Evolutionary conservation across 345 rosid species (phyloP), one percentile per base, ranked within the genome.

Genomic region (Dipteronia dyeriana): DNA sequence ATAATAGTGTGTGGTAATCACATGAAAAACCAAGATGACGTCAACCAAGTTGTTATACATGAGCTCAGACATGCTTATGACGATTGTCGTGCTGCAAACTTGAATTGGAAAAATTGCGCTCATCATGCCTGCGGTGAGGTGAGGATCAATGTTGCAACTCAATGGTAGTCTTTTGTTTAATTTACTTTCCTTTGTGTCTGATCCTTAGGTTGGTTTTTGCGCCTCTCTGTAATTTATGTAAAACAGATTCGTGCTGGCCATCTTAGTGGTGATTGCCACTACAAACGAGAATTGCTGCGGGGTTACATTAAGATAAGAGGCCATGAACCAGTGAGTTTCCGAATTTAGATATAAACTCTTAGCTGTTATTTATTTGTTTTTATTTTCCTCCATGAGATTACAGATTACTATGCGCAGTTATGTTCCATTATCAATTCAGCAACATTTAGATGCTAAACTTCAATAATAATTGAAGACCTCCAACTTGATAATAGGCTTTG

Each of bases 71-170:
- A 94, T 80, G 98, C 98, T 45, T 94, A 90, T 68, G 98, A 94
- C 71, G 91, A 94, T 12, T 96, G 99, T 9, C 97, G 93, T 3
- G 97, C 97, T 62, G 84, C 85, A 76, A 96, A 96, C 76, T 75
- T 96, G 86, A 91, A 94, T 75, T 94, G 97, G 97, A 19, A 84
- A 66, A 87, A 91, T 75, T 96, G 99, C 78, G 97, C 95, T 67
- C 99, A 96, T 76, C 99, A 94, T 89, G 97, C 98, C 67, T 96
- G 99, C 63, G 88, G 91, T 56, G 97, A 96, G 99, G 99, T 96
- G 80, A 63, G 75, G 43, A 67, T 79, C 64, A 43, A n/a, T 76
- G 65, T 47, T 23, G 51, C 11, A 62, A 49, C 17, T 70, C 75
- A 26, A 53, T 54, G 76, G 43, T 11, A 43, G 12, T 81, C 62